A percentile compares a stretch with the other conserved stretches of the same genome.
These are phyloP conservation scores for Colletotrichum neosansevieriae DNA, from an alignment of 2,329 filamentous ascomycete species.

Conservation along the genomic window DNA sequence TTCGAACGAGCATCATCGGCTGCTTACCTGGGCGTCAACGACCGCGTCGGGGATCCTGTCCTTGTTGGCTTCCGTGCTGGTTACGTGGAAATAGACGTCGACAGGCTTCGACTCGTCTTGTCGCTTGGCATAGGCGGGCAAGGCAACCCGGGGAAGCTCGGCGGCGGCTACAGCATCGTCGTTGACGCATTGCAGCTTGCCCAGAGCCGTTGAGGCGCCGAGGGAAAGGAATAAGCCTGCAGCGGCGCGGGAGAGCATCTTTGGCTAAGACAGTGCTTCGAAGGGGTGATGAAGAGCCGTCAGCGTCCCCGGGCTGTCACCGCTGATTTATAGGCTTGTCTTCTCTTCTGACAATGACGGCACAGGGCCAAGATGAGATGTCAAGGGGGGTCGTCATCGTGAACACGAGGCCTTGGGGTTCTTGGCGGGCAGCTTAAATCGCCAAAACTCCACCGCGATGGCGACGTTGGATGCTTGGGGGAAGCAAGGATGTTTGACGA, in stretches of 20 bases:
- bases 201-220: slow-evolving; percentile 8
- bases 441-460: slow-evolving; percentile 14
- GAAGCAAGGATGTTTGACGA: slow-evolving; percentile 1
- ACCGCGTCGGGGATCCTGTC: slow-evolving; percentile 21
- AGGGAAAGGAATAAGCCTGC: slow-evolving; percentile 7
- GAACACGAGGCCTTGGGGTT: slow-evolving; percentile 27
- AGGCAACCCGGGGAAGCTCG: not conserved
- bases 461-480: not conserved
- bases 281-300: not conserved
- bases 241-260: slow-evolving; percentile 1
- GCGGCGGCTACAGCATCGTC: slow-evolving; percentile 5
- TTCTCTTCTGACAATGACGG: not conserved
- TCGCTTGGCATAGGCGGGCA: slow-evolving; percentile 20
- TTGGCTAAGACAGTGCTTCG: not conserved
- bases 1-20: no score
- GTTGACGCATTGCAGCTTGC: slow-evolving; percentile 24
- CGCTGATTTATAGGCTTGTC: not conserved
- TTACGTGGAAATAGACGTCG: slow-evolving; percentile 62
- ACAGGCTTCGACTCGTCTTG: slow-evolving; percentile 41
- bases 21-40: slow-evolving; percentile 27
- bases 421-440: slow-evolving; percentile 9
- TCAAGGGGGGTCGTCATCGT: slow-evolving; percentile 7
- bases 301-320: not conserved
- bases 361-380: not conserved
- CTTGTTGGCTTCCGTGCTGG: slow-evolving; percentile 59